Base-by-base conservation (phyloP, 139 green algal species). In the Trebouxia sp. region DNA sequence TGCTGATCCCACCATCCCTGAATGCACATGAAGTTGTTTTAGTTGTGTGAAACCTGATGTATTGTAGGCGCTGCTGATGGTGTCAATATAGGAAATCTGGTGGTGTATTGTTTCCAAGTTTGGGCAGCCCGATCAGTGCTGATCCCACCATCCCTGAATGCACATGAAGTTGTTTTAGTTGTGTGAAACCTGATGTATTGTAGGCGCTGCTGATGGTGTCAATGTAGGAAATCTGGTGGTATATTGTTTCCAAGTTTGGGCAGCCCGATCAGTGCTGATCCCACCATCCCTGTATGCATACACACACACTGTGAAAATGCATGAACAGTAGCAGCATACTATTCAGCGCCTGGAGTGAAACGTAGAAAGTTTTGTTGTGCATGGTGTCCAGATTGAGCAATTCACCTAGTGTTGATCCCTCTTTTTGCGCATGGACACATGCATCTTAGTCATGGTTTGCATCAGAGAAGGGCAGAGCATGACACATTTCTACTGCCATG, bases 1-100 rank as follows among this genome's bases (percentile, higher is more conserved):
- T 80, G 43, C 45, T 56, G 35, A n/a, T 80, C 75, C 75, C 75
- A 80, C 75, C 75, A 80, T 6, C 75, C 62, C 62, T 72, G 32
- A 72, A 43, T 9, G 12, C 24, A 65, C 2, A 65, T 37, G n/a
- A n/a, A n/a, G n/a, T n/a, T n/a, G n/a, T n/a, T n/a, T n/a, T n/a
- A n/a, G n/a, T n/a, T n/a, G n/a, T n/a, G n/a, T n/a, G n/a, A n/a
- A n/a, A n/a, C n/a, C n/a, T n/a, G n/a, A n/a, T n/a, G n/a, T n/a
- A n/a, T n/a, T n/a, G n/a, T n/a, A n/a, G 47, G 47, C 51, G 6
- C 11, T 80, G 2, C 75, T 67, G 12, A 65, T 80, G 12, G 47
- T 80, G 28, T 78, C 41, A 15, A 47, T 22, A 30, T 67, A 67
- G 17, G 14, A 37, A 12, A 15, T 47, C 43, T 65, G 28, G 48